A percentile compares a stretch with the other conserved stretches of the same genome.
Conservation (phyloP, 495 filamentous ascomycete genomes). For the Talaromyces ruber region DNA sequence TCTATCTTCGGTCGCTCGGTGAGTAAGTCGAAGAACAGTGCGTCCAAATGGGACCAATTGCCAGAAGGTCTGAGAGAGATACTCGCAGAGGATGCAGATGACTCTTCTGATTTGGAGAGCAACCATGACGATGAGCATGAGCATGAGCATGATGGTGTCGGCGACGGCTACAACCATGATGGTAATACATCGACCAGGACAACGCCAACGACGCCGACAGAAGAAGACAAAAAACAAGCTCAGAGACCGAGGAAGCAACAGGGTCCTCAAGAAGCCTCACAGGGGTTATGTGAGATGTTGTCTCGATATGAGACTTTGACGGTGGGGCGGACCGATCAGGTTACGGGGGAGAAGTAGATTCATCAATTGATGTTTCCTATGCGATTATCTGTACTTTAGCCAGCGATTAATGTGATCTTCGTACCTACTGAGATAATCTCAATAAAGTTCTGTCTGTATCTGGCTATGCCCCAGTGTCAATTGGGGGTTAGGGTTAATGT, state of each 20-base stretch:
- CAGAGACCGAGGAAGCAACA: background rate
- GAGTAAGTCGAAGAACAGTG: slow-evolving; percentile 20
- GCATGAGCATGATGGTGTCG: background rate
- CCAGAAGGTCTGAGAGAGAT: slow-evolving; percentile 29
- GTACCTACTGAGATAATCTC: no score
- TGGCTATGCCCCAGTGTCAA: no score
- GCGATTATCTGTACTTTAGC: background rate
- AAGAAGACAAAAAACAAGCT: background rate
- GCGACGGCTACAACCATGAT: background rate
- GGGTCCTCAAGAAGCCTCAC: slow-evolving; percentile 10
- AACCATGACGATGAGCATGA: background rate
- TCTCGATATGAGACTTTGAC: slow-evolving; percentile 36
- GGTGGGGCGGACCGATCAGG: slow-evolving; percentile 27
- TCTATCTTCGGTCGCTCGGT: slow-evolving; percentile 30
- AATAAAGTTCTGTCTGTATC: no score
- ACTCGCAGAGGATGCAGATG: slow-evolving; percentile 24
- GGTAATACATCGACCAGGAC: background rate
- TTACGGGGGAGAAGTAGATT: background rate
- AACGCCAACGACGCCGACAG: background rate
- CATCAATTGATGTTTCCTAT: background rate
- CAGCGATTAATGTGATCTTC: background rate
- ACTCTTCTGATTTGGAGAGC: background rate
- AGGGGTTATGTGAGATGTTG: slow-evolving; percentile 31
- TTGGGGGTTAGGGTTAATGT: no score
- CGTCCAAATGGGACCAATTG: slow-evolving; percentile 16